Percentiles rank a stretch among this genome's conserved stretches.
These are phyloP conservation scores for Harringtonia lauricola DNA, from an alignment of 2,329 filamentous ascomycete species.

Conservation along the genomic window DNA sequence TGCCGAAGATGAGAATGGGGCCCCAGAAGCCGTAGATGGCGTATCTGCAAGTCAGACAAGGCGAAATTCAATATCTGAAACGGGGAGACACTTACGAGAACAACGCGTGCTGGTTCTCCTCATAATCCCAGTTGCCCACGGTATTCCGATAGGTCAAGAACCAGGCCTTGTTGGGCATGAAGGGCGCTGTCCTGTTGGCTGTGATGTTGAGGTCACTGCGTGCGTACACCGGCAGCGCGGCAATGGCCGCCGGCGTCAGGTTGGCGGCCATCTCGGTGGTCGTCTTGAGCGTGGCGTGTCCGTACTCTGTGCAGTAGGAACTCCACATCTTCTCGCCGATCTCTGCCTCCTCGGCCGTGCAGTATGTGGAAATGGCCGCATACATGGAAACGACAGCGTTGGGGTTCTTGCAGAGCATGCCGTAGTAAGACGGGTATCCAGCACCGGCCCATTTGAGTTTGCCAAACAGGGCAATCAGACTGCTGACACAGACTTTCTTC, in stretches of 20 bases:
- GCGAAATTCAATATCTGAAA: too few species aligned
- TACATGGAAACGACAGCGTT: conserved; percentile 6
- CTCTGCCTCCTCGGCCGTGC: not conserved
- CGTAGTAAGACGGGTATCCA: conserved; percentile 4
- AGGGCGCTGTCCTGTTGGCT: conserved; percentile 3
- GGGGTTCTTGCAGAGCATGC: conserved; percentile 5
- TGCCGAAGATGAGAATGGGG: conserved; percentile 8
- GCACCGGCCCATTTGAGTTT: conserved; percentile 1
- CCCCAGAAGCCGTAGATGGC: conserved; percentile 11
- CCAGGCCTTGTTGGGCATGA: conserved; percentile 3
- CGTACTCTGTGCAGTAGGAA: conserved; percentile 1
- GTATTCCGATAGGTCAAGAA: not conserved
- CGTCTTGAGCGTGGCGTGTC: not conserved
- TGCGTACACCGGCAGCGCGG: conserved; percentile 2
- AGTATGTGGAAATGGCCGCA: conserved; percentile 6
- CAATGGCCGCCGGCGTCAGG: conserved; percentile 9
- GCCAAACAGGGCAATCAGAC: conserved; percentile 1
- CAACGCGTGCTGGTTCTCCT: not conserved
- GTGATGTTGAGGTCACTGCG: not conserved
- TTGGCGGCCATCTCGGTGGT: conserved; percentile 4
- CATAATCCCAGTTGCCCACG: not conserved
- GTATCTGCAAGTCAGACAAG: not conserved
- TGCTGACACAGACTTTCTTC: not conserved
- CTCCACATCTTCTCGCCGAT: not conserved
- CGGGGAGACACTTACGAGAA: conserved; percentile 7